Conservation (phyloP, 1,139 yeast species). For the Geotrichum citri-aurantii region DNA sequence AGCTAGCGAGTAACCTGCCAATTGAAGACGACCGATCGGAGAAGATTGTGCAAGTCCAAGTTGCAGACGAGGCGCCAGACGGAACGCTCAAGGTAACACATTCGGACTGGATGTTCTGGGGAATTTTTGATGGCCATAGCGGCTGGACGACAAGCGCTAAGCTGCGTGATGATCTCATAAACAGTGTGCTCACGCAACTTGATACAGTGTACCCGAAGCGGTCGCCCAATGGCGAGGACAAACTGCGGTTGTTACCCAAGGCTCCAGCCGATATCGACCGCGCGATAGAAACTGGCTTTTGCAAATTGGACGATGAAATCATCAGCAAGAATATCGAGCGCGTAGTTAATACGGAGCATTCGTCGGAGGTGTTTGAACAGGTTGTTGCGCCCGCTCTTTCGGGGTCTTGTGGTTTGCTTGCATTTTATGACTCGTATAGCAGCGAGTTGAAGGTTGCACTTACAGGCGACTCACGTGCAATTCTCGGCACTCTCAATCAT, state of each 20-base stretch:
- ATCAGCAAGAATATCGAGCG: slow-evolving; percentile 69
- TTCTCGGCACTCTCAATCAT: slow-evolving; percentile 61
- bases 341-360: slow-evolving; percentile 54
- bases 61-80: neutral
- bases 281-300: slow-evolving; percentile 77
- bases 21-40: slow-evolving; percentile 93
- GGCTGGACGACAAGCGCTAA: slow-evolving; percentile 92
- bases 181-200: slow-evolving; percentile 70
- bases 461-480: slow-evolving; percentile 93
- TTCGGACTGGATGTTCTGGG: slow-evolving; percentile 90
- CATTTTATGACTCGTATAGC: slow-evolving; percentile 76
- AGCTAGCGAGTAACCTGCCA: slow-evolving; percentile 85
- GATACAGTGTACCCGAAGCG: slow-evolving; percentile 53
- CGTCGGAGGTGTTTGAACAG: slow-evolving; percentile 59
- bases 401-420: slow-evolving; percentile 87
- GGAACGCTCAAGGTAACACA: neutral
- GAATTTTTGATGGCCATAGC: slow-evolving; percentile 94
- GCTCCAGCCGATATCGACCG: slow-evolving; percentile 60
- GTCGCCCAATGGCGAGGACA: slow-evolving; percentile 25
- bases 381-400: slow-evolving; percentile 86
- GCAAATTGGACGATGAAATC: slow-evolving; percentile 79
- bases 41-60: slow-evolving; percentile 63
- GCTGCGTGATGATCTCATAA: slow-evolving; percentile 71
- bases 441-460: slow-evolving; percentile 80
- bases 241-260: slow-evolving; percentile 50